Conservation (phyloP, 139 green algal genomes). For the Chlamydomonas sp. region DNA sequence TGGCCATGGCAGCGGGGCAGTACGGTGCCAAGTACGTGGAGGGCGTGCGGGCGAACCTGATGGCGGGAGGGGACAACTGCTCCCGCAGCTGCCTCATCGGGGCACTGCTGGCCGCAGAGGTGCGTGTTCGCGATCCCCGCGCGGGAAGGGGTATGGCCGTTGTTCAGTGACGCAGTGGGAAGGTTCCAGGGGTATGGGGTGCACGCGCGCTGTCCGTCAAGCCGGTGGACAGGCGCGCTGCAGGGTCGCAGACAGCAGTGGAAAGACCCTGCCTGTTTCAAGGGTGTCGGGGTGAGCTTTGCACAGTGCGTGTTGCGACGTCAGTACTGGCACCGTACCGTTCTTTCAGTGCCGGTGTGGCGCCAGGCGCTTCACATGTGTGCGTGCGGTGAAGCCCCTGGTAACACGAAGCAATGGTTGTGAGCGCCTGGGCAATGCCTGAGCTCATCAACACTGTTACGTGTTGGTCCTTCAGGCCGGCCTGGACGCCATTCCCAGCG, state of each 20-base stretch:
- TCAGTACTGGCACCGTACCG: too few relatives aligned
- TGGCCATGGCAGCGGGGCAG: constrained; percentile 43
- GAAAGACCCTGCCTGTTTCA: too few relatives aligned
- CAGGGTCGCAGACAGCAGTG: too few relatives aligned
- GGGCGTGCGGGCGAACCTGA: constrained; percentile 62
- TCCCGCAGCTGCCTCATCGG: constrained; percentile 50
- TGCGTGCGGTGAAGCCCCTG: too few relatives aligned
- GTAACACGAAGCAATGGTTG: too few relatives aligned
- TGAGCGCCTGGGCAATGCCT: neutral
- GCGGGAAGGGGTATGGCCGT: neutral
- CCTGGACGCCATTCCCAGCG: neutral
- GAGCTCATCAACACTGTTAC: neutral
- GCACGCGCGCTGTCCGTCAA: neutral
- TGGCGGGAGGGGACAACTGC: constrained; percentile 71
- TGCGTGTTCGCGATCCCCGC: neutral
- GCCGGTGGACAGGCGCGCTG: too few relatives aligned
- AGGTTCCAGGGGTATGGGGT: neutral
- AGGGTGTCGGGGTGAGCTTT: too few relatives aligned
- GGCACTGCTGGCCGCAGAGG: constrained; percentile 51
- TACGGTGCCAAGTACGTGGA: constrained; percentile 50
- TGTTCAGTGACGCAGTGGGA: neutral
- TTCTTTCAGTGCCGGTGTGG: too few relatives aligned
- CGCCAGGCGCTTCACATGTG: too few relatives aligned
- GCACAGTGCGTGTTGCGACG: too few relatives aligned
- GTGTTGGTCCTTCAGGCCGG: neutral